Base-by-base conservation (phyloP, 2,329 filamentous ascomycete genomes). In the Colletotrichum sansevieriae region DNA sequence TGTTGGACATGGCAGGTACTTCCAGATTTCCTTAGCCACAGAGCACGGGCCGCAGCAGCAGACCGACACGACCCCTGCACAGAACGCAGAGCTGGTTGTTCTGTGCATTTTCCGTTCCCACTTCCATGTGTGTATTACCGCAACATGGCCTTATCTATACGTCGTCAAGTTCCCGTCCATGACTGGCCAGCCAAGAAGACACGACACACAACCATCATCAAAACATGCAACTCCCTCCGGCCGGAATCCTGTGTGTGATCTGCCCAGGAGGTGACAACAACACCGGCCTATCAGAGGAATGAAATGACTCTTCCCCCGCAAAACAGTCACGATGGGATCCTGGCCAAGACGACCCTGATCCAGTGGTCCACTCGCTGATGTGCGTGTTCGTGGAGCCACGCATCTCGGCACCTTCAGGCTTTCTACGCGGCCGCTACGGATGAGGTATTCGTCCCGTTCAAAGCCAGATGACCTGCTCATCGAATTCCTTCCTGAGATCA, bases 261-360 rank as follows among this genome's bases (percentile, higher is more conserved):
- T 60, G 61, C 37, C 47, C 13, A 25, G 62, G 54, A 33, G 65
- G 65, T 41, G 65, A 65, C 62, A 43, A 65, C 15, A 29, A 63
- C 6, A 55, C 22, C 41, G 47, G 54, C 65, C 65, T 68, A 65
- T 68, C 54, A 65, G 46, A 56, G 47, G 35, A 65, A 65, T 56
- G 49, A 51, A 44, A 59, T 65, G 62, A 68, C 66, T 65, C 62
- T 65, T 68, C 62, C 66, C 62, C 66, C 66, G 62, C 66, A 68
- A 68, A 68, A 60, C 60, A 47, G 55, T 60, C 25, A 49, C 41
- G 55, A 68, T 68, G 66, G 55, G 62, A 68, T 61, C 66, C 66
- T 33, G 56, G 66, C 62, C 66, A 65, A 66, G 55, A 47, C 55
- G 49, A 49, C 46, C 55, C 43, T 59, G 66, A 65, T 59, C 62